Evolutionary conservation across 305 asterid genomes (phyloP).

Genomic region (Solanum hybrid): DNA sequence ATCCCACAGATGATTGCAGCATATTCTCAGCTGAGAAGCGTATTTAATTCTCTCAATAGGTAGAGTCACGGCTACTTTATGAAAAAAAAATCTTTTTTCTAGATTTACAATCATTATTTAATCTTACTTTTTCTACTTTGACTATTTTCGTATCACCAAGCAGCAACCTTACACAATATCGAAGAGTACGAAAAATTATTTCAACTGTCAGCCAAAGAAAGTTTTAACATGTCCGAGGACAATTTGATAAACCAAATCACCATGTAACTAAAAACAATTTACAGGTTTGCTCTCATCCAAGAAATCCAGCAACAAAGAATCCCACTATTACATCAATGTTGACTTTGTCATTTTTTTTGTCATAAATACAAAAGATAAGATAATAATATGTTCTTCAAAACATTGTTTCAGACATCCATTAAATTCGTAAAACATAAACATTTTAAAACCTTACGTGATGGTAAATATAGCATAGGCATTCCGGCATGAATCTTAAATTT

Average conservation of each 20-base stretch:
- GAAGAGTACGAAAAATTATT: neutral
- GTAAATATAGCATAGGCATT: slow-evolving; percentile 95
- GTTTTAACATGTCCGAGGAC: neutral
- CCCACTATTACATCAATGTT: neutral
- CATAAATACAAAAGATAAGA: neutral
- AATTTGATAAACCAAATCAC: neutral
- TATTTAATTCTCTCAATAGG: neutral
- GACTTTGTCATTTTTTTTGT: neutral
- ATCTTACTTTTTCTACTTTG: neutral
- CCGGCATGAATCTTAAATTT: slow-evolving; percentile 97
- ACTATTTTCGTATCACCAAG: neutral
- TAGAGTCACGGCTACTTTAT: neutral
- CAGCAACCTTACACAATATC: neutral
- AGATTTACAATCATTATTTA: neutral
- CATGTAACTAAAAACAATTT: neutral
- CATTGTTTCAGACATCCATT: neutral
- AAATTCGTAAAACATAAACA: neutral
- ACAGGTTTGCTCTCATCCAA: neutral
- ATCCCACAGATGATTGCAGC: neutral
- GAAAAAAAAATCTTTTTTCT: neutral
- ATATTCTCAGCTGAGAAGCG: neutral
- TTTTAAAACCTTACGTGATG: slow-evolving; percentile 64
- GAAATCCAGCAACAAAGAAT: neutral
- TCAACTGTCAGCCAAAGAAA: neutral
- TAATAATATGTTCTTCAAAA: neutral